Evolutionary conservation across 2,329 filamentous ascomycete species (phyloP).

Genomic region (Cryphonectria naterciae): DNA sequence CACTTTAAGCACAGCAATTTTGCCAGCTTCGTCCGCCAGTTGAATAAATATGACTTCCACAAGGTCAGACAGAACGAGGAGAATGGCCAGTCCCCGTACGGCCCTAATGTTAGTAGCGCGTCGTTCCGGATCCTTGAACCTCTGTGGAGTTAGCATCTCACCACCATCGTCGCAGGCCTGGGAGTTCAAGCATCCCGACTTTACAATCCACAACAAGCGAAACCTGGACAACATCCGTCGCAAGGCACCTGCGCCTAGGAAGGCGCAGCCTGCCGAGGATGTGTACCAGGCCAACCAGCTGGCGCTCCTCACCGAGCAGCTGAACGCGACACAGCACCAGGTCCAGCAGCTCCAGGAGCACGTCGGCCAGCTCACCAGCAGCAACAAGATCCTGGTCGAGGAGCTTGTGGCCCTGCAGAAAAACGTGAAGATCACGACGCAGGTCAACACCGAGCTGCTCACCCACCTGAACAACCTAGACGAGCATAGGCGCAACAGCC

Average conservation of each 20-base stretch:
- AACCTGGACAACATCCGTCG: constrained; percentile 94
- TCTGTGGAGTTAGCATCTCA: constrained; percentile 36
- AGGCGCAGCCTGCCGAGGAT: constrained; percentile 68
- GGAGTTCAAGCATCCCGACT: constrained; percentile 98
- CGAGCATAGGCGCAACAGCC: constrained; percentile 48
- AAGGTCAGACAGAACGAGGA: constrained; percentile 95
- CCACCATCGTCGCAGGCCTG: constrained; percentile 62
- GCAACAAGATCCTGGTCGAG: constrained; percentile 64
- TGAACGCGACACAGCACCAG: constrained; percentile 90
- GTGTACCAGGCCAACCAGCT: constrained; percentile 77
- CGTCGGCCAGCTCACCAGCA: constrained; percentile 74
- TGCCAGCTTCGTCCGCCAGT: constrained; percentile 90
- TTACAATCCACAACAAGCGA: constrained; percentile 93
- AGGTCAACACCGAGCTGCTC: constrained; percentile 62
- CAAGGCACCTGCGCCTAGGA: constrained; percentile 90
- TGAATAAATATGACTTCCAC: constrained; percentile 99
- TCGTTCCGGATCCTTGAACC: constrained; percentile 1
- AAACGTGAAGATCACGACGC: constrained; percentile 61
- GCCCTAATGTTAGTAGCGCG: constrained; percentile 64
- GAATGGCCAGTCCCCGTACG: constrained; percentile 79
- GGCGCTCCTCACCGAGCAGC: constrained; percentile 83
- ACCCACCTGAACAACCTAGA: constrained; percentile 57
- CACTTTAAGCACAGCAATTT: constrained; percentile 99
- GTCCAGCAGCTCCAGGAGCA: constrained; percentile 85
- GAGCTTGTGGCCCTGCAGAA: constrained; percentile 66